These are phyloP conservation scores for Scheffersomyces ergatensis DNA, from an alignment of 805 yeast species.

Conservation along the genomic window DNA sequence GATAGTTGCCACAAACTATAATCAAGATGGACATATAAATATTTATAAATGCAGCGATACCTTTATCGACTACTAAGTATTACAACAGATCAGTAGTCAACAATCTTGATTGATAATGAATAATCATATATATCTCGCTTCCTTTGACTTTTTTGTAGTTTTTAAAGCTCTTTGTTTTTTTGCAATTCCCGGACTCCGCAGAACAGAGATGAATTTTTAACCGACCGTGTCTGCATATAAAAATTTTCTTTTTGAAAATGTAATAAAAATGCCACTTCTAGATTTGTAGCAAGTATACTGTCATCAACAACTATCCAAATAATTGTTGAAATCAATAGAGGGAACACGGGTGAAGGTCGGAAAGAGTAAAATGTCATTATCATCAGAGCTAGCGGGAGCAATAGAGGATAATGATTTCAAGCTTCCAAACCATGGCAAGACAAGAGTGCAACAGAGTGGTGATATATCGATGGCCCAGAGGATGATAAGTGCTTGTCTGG, in stretches of 20 bases:
- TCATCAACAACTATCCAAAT: no score
- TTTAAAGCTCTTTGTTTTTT: background rate
- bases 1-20: conserved; percentile 84
- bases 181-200: background rate
- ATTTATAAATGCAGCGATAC: conserved; percentile 48
- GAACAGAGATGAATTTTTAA: background rate
- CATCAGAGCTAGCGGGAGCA: conserved; percentile 39
- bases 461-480: conserved; percentile 54
- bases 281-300: no score
- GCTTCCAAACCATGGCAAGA: background rate
- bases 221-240: background rate
- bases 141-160: conserved; percentile 1
- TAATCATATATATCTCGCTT: conserved; percentile 3
- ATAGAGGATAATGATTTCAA: conserved; percentile 30
- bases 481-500: conserved; percentile 77
- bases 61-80: conserved; percentile 28
- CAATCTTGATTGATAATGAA: background rate
- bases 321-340: no score
- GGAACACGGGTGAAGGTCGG: no score
- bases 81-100: no score
- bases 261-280: no score
- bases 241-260: background rate
- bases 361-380: conserved; percentile 40
- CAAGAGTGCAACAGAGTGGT: conserved; percentile 2
- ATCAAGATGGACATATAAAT: conserved; percentile 71